Evolutionary conservation across 1,139 yeast species (phyloP).

Genomic region (Geotrichum citri-aurantii): DNA sequence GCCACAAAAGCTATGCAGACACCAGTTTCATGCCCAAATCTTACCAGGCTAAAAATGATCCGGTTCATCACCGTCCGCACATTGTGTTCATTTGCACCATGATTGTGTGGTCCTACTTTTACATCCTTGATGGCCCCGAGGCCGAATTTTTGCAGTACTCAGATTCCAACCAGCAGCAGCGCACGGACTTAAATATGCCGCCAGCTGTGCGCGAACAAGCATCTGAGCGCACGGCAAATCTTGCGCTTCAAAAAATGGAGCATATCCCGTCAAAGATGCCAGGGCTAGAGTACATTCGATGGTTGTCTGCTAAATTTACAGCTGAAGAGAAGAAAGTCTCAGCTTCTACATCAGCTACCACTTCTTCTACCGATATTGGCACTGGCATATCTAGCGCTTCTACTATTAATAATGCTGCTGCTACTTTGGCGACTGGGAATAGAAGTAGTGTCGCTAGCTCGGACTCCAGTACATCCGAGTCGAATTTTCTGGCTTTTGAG

Average conservation of each 20-base stretch:
- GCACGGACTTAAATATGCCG: background rate
- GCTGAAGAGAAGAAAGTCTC: background rate
- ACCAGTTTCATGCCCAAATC: slow-evolving; percentile 15
- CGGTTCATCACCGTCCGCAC: slow-evolving; percentile 51
- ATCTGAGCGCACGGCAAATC: background rate
- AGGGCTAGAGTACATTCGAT: slow-evolving; percentile 6
- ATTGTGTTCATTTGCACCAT: slow-evolving; percentile 49
- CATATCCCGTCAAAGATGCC: background rate
- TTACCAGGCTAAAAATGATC: slow-evolving; percentile 47
- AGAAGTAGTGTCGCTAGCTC: background rate
- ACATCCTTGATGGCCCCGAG: slow-evolving; percentile 53
- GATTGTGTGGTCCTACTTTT: slow-evolving; percentile 56
- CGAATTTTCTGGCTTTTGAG: slow-evolving; percentile 20
- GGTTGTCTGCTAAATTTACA: slow-evolving; percentile 1
- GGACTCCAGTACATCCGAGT: background rate
- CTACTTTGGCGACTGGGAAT: too few relatives aligned
- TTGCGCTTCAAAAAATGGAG: background rate
- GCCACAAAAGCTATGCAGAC: background rate
- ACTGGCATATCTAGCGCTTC: background rate
- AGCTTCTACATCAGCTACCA: background rate
- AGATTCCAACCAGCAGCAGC: background rate
- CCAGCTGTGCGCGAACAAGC: background rate
- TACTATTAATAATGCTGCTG: too few relatives aligned
- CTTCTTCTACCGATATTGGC: background rate
- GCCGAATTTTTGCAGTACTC: slow-evolving; percentile 22